Conservation (phyloP, 176 grass and related monocot genomes). For the Oryza meridionalis region DNA sequence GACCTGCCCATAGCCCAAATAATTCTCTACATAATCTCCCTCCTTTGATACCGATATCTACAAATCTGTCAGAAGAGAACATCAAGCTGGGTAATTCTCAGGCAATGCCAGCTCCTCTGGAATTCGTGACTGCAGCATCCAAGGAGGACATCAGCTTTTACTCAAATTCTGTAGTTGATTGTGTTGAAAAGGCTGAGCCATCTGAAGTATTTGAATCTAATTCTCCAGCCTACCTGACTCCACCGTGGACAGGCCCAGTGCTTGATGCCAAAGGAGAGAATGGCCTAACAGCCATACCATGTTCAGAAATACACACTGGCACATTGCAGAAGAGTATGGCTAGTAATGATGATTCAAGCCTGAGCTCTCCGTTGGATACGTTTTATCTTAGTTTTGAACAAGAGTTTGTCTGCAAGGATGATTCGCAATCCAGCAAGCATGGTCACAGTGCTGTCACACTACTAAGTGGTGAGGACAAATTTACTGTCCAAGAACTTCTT, state of each 20-base stretch:
- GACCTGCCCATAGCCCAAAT: constrained; percentile 32
- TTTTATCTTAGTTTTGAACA: constrained; percentile 66
- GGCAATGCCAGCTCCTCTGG: constrained; percentile 43
- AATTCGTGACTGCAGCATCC: constrained; percentile 34
- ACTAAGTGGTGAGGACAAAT: constrained; percentile 68
- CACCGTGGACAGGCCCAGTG: constrained; percentile 27
- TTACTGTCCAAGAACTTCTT: constrained; percentile 88
- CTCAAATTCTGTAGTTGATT: constrained; percentile 42
- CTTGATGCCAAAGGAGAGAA: constrained; percentile 38
- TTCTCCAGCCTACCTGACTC: constrained; percentile 51
- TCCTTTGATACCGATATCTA: constrained; percentile 23
- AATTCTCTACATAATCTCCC: constrained; percentile 25
- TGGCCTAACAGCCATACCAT: constrained; percentile 35
- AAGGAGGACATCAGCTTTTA: constrained; percentile 46
- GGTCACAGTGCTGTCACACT: constrained; percentile 38
- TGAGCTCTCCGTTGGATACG: constrained; percentile 38
- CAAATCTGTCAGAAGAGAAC: constrained; percentile 37
- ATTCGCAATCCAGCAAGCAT: constrained; percentile 44
- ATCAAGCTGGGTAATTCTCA: constrained; percentile 26
- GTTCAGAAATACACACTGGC: constrained; percentile 35
- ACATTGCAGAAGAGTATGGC: constrained; percentile 55
- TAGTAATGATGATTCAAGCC: constrained; percentile 52
- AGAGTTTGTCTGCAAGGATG: constrained; percentile 72
- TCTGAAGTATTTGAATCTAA: constrained; percentile 57
- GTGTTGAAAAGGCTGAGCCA: constrained; percentile 42